Percentiles rank a stretch among this genome's conserved stretches.
Conservation (phyloP, 768 basidiomycete species). For the Kwoniella newhampshirensis region DNA sequence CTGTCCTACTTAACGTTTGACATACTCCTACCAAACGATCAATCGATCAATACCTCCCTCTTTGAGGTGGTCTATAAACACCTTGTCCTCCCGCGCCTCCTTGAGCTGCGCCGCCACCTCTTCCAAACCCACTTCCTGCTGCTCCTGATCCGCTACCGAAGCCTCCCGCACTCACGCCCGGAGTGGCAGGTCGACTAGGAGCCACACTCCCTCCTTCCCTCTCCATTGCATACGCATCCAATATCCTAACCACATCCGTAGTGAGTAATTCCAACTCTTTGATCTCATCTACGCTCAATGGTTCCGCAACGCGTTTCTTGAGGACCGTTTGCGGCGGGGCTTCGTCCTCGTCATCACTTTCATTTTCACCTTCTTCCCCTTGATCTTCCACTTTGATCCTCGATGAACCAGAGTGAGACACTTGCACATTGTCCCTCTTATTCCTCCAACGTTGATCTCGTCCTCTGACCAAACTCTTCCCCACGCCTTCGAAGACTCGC, state of each 20-base stretch:
- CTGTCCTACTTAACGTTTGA: not conserved
- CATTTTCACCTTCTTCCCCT: constrained; percentile 42
- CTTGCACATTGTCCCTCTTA: constrained; percentile 17
- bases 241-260: constrained; percentile 68
- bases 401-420: constrained; percentile 21
- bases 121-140: not conserved
- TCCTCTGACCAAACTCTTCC: constrained; percentile 26
- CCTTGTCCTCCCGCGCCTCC: not conserved
- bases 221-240: constrained; percentile 72
- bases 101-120: constrained; percentile 1
- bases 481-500: constrained; percentile 86
- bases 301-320: constrained; percentile 54
- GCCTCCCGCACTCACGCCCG: not conserved
- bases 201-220: constrained; percentile 28
- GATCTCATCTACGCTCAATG: constrained; percentile 68
- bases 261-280: constrained; percentile 74
- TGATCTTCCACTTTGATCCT: constrained; percentile 24
- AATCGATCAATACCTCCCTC: not conserved
- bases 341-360: constrained; percentile 58
- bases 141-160: not conserved
- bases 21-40: too few relatives aligned
- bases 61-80: constrained; percentile 6
- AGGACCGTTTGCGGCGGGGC: constrained; percentile 11
- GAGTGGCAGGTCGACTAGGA: constrained; percentile 13
- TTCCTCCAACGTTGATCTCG: constrained; percentile 28